Conservation (phyloP, 495 filamentous ascomycete species). For the Trichoderma asperelloides region DNA sequence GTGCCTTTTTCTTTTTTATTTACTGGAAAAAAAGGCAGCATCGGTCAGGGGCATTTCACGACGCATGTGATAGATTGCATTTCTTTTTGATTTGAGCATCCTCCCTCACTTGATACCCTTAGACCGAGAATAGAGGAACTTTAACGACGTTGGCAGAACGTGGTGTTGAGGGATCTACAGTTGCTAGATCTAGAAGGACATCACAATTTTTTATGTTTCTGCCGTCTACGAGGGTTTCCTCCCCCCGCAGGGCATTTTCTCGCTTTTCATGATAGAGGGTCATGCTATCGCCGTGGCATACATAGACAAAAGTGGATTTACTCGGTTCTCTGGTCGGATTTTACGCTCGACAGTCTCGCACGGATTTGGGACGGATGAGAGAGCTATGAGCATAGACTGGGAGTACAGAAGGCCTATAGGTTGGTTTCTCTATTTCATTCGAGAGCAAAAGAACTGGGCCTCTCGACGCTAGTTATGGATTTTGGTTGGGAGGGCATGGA, state of each 20-base stretch:
- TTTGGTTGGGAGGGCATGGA: conserved; percentile 6
- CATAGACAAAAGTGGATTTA: conserved; percentile 56
- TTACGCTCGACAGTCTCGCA: conserved; percentile 12
- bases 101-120: conserved; percentile 31
- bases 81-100: conserved; percentile 14
- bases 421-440: conserved; percentile 7
- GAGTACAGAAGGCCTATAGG: not conserved
- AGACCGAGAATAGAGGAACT: conserved; percentile 20
- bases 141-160: conserved; percentile 16
- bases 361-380: conserved; percentile 10
- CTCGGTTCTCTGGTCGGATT: conserved; percentile 37
- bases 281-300: conserved; percentile 29
- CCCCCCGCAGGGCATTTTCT: conserved; percentile 27
- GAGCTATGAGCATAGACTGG: conserved; percentile 8
- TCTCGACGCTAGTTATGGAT: conserved; percentile 4
- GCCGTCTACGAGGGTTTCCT: conserved; percentile 29
- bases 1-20: conserved; percentile 6
- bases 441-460: conserved; percentile 6
- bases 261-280: conserved; percentile 32
- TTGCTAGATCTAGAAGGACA: conserved; percentile 24
- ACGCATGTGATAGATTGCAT: conserved; percentile 15
- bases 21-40: conserved; percentile 10
- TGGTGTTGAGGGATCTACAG: conserved; percentile 20
- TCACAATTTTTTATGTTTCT: conserved; percentile 19
- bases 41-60: conserved; percentile 14